phyloP scores from a whole-genome alignment of 2,329 filamentous ascomycete species.

The Pseudogymnoascus sp. region DNA sequence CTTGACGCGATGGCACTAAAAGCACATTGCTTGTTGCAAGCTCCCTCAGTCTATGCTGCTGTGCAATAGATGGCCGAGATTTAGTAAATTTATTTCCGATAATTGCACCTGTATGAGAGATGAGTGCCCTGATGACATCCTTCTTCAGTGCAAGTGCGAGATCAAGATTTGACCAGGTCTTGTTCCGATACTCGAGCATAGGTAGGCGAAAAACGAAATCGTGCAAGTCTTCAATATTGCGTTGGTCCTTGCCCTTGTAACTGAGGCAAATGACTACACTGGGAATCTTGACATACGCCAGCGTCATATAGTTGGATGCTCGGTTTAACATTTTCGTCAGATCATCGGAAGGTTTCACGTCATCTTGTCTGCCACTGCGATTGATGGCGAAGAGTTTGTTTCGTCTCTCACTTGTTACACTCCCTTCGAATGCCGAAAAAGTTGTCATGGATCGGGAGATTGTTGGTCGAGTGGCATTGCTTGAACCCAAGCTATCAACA shows the following conservation, averaged over 20 bases:
- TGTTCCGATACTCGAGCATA: slow-evolving; percentile 92
- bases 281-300: slow-evolving; percentile 89
- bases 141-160: slow-evolving; percentile 88
- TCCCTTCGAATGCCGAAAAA: slow-evolving; percentile 18
- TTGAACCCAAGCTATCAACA: slow-evolving; percentile 25
- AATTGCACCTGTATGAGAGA: slow-evolving; percentile 91
- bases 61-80: slow-evolving; percentile 72
- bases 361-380: slow-evolving; percentile 41
- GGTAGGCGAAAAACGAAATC: slow-evolving; percentile 96
- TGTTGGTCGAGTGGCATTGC: slow-evolving; percentile 19
- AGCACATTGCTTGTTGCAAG: slow-evolving; percentile 57
- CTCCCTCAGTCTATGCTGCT: slow-evolving; percentile 72
- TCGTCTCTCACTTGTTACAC: slow-evolving; percentile 26
- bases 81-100: slow-evolving; percentile 95
- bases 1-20: slow-evolving; percentile 24
- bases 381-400: slow-evolving; percentile 46
- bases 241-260: slow-evolving; percentile 92
- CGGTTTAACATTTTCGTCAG: slow-evolving; percentile 93
- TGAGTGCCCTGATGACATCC: slow-evolving; percentile 85
- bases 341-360: slow-evolving; percentile 70
- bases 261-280: slow-evolving; percentile 92
- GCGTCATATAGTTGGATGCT: slow-evolving; percentile 94
- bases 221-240: slow-evolving; percentile 94
- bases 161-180: slow-evolving; percentile 98
- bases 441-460: slow-evolving; percentile 22